A percentile compares a stretch with the other conserved stretches of the same genome.
Evolutionary conservation across 306 rosid genomes (phyloP).

Genomic region (Fragaria nilgerrensis): DNA sequence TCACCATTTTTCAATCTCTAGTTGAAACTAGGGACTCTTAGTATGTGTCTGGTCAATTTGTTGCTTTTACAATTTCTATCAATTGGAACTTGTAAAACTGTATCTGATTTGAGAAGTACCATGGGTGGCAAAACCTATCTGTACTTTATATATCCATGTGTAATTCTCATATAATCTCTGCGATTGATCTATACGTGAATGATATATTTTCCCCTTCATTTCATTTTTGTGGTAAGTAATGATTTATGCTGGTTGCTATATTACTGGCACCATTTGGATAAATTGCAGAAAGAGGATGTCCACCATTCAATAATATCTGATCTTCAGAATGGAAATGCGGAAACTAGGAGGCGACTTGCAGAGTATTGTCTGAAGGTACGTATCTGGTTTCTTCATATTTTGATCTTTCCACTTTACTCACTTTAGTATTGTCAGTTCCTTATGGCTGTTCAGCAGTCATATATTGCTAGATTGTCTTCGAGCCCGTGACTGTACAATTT

Average conservation of each 20-base stretch:
- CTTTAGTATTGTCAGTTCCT: slow-evolving; percentile 10
- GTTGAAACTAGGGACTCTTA: not conserved
- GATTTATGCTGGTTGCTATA: slow-evolving; percentile 15
- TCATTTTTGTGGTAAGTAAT: slow-evolving; percentile 17
- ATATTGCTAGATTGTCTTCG: not conserved
- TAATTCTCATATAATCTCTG: not conserved
- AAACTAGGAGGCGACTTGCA: slow-evolving; percentile 96
- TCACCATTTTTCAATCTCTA: not conserved
- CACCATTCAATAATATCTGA: slow-evolving; percentile 97
- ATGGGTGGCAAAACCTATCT: not conserved
- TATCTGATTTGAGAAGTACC: slow-evolving; percentile 2
- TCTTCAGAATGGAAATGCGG: slow-evolving; percentile 97
- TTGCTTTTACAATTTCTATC: not conserved
- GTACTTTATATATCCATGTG: not conserved
- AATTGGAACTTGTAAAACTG: not conserved
- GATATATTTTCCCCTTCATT: not conserved
- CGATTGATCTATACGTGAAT: not conserved
- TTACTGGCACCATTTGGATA: slow-evolving; percentile 23
- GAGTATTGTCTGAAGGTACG: slow-evolving; percentile 93
- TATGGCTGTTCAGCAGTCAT: not conserved
- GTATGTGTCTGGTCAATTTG: not conserved
- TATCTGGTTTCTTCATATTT: slow-evolving; percentile 28
- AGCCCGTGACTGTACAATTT: not conserved
- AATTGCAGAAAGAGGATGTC: slow-evolving; percentile 89
- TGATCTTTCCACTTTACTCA: slow-evolving; percentile 23